Base-by-base conservation (phyloP, 768 basidiomycete species). In the Mycena galopus region DNA sequence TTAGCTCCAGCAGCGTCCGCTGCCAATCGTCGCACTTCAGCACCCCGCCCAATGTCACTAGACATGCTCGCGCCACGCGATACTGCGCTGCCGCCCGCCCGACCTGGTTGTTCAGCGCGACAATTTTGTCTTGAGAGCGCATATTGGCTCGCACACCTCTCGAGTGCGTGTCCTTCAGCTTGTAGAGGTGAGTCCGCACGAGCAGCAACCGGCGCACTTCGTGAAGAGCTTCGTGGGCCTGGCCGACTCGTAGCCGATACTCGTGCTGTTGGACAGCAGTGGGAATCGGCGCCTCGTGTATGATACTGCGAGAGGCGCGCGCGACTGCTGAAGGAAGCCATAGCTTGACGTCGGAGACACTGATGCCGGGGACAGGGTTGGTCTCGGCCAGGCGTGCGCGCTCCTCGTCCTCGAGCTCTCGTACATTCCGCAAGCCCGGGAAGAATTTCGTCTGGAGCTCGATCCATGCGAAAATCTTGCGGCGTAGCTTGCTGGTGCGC, bases 1-100 rank as follows among this genome's bases (percentile, higher is more conserved):
- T 2, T 64, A 65, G 32, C 79, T 55, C 70, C 76, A 78, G 25
- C n/a, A n/a, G n/a, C n/a, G n/a, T n/a, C n/a, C n/a, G n/a, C n/a
- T n/a, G n/a, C n/a, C n/a, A n/a, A n/a, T 72, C 51, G 27, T 76
- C 71, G 14, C 67, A 79, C 2, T 64, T 56, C 12, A 78, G 30
- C 9, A 76, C 57, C 5, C 14, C 14, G 19, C 39, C 58, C 25
- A 81, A 32, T 1, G 59, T 27, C 14, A 11, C 23, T n/a, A 16
- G 70, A 35, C 50, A 69, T 64, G 1, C 33, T 33, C n/a, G 58
- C n/a, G 58, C 58, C 19, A n/a, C n/a, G 12, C 58, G 58, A 59
- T 59, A 59, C 17, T 30, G 29, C 3, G 32, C 37, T 16, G 58
- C 58, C 58, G 37, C 33, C 21, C 58, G 58, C 37, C 33, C 7